Base-by-base conservation (phyloP, 2,329 filamentous ascomycete genomes). In the Westerdykella sp. region DNA sequence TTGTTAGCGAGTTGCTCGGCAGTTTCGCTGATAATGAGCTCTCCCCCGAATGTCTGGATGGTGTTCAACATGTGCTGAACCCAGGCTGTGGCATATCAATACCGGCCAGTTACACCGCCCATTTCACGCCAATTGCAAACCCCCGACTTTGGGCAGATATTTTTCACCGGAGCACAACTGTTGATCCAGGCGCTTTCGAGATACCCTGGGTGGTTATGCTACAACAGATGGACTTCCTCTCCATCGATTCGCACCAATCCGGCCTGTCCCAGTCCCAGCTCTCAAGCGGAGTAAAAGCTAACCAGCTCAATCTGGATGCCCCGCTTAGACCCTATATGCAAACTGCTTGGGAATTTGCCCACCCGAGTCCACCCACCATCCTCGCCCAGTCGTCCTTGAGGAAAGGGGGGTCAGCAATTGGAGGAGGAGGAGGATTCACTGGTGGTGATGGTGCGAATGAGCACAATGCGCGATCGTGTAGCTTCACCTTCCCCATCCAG, bases 1-100 rank as follows among this genome's bases (percentile, higher is more conserved):
- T 98, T 3, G 82, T 98, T 22, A 96, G 90, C 2, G 93, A 98
- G 67, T 79, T 98, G 0, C 79, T 98, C 0, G 93, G 89, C 31
- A 96, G 90, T 2, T 98, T 97, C 62, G 93, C 84, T 18, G 93
- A 98, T 69, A 98, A 98, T 60, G 93, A 98, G 68, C 79, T 98
- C 9, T 95, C 88, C 0, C 93, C 93, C 0, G 93, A 98, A 70
- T 98, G 93, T 59, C 76, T 98, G 10, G 93, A 98, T 63, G 93
- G 93, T 36, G 90, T 97, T 39, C 91, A 96, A 62, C 84, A 91
- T 58, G 85, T 97, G 35, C 72, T 98, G n/a, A 78, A 82, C 46
- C 77, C 84, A 0, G 75, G 77, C 1, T 80, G 91, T 57, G 94
- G 93, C 30, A 91, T 98, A 55, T 96, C 88, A 1, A 97, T 98